These are phyloP conservation scores for Penicillium sclerotigenum DNA, from an alignment of 2,329 filamentous ascomycete genomes.

Conservation along the genomic window DNA sequence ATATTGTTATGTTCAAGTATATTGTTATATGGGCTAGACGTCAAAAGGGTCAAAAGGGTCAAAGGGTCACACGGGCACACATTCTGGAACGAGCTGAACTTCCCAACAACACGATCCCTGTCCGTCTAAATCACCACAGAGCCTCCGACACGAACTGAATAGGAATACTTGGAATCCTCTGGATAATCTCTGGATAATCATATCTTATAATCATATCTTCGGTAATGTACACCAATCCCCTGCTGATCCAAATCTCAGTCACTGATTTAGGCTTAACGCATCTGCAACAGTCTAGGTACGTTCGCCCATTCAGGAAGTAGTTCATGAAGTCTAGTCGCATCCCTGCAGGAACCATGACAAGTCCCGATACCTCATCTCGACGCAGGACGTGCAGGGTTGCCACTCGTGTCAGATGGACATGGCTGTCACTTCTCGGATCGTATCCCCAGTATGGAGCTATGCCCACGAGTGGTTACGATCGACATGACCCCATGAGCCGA, in stretches of 20 bases:
- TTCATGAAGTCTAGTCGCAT: slow-evolving; percentile 16
- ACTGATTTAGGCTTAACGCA: neutral
- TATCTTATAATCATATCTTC: too few relatives aligned
- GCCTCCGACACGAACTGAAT: neutral
- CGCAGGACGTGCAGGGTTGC: slow-evolving; percentile 19
- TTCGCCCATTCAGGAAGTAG: slow-evolving; percentile 12
- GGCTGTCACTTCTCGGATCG: slow-evolving; percentile 9
- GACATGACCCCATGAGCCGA: neutral
- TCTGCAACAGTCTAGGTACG: neutral
- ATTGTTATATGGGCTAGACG: too few relatives aligned
- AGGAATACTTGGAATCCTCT: neutral
- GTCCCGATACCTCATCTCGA: slow-evolving; percentile 9
- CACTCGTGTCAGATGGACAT: slow-evolving; percentile 8
- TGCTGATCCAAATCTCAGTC: neutral
- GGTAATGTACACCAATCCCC: neutral
- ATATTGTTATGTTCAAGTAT: too few relatives aligned
- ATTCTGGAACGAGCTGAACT: slow-evolving; percentile 7
- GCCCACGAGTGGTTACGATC: neutral
- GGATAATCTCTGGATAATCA: too few relatives aligned
- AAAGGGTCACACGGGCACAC: neutral
- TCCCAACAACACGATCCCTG: slow-evolving; percentile 7
- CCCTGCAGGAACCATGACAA: slow-evolving; percentile 20
- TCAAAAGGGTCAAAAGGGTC: too few relatives aligned
- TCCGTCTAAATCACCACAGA: slow-evolving; percentile 19
- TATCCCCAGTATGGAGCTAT: slow-evolving; percentile 3